Base-by-base conservation (phyloP, 2,329 filamentous ascomycete genomes). In the Diplodia seriata region DNA sequence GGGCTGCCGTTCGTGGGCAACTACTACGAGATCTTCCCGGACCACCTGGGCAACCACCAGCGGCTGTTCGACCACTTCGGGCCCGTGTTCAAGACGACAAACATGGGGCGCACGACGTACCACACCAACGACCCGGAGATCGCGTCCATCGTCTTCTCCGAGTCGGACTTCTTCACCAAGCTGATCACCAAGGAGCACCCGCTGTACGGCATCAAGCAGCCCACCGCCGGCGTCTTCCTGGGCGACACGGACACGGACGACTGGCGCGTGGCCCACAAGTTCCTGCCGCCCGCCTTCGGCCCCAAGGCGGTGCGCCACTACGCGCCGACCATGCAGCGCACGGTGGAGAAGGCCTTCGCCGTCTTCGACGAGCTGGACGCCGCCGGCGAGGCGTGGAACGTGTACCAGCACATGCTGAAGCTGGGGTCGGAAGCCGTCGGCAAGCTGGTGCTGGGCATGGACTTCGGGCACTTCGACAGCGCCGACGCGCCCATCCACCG, bases 241-340 rank as follows among this genome's bases (percentile, higher is more conserved):
- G 71, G 70, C 3, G 85, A 87, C 71, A 87, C 85, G 0, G 80
- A 85, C 23, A 83, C 81, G 0, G 78, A 82, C 18, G 80, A 83
- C 66, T 87, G 84, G 83, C 77, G 73, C 51, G 66, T 82, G 0
- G 82, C 84, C 0, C 88, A 89, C 79, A 90, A 89, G 73, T 90
- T 89, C 74, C 71, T 89, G 0, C 86, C 87, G 0, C 86, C 87
- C 0, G 84, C 85, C 0, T 77, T 89, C 12, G 83, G 83, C 0
- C 86, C 87, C 38, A 88, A 87, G 72, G 87, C 87, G 0, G 86
- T 89, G 4, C 79, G 84, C 0, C 87, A 89, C 71, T 89, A 89
- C 69, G 82, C 85, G 0, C 86, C 87, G 0, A 82, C 81, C 0
- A 89, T 90, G 85, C 85, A 88, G 70, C 74, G 80, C 56, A 84